Evolutionary conservation across 345 rosid genomes (phyloP).

Genomic region (Odontarrhena argentea): DNA sequence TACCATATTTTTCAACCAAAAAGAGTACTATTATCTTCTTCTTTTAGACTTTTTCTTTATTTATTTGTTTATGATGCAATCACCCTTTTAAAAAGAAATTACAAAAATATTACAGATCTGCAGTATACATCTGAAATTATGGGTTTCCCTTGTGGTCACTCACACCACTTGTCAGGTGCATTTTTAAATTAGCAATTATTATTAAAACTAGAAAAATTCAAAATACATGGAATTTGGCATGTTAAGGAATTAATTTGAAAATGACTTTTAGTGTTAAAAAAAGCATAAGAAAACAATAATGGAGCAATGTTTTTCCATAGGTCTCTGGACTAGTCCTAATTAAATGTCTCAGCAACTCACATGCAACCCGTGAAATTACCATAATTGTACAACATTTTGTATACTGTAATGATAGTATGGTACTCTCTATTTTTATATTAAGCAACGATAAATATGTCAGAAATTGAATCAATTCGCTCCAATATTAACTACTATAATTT

Average conservation of each 20-base stretch:
- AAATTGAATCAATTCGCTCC: slow-evolving; percentile 7
- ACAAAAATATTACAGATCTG: neutral
- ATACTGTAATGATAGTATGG: neutral
- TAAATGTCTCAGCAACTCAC: slow-evolving; percentile 23
- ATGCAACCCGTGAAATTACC: slow-evolving; percentile 29
- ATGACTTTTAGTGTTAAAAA: slow-evolving; percentile 28
- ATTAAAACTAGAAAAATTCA: neutral
- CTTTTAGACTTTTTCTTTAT: neutral
- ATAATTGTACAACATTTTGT: slow-evolving; percentile 14
- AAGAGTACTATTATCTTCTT: no score
- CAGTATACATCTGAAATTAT: slow-evolving; percentile 22
- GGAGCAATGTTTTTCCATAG: slow-evolving; percentile 9
- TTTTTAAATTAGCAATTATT: neutral
- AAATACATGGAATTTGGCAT: slow-evolving; percentile 36
- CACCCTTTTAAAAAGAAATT: neutral
- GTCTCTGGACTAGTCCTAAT: neutral
- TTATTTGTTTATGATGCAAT: slow-evolving; percentile 20
- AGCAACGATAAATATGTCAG: slow-evolving; percentile 4
- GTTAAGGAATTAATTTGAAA: slow-evolving; percentile 18
- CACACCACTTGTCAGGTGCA: slow-evolving; percentile 27
- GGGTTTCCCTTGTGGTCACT: slow-evolving; percentile 30
- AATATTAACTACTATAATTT: neutral
- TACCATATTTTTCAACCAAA: no score
- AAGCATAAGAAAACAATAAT: slow-evolving; percentile 34
- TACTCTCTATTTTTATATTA: neutral